phyloP scores from a whole-genome alignment of 805 yeast genomes.

The Saturnispora silvae region DNA sequence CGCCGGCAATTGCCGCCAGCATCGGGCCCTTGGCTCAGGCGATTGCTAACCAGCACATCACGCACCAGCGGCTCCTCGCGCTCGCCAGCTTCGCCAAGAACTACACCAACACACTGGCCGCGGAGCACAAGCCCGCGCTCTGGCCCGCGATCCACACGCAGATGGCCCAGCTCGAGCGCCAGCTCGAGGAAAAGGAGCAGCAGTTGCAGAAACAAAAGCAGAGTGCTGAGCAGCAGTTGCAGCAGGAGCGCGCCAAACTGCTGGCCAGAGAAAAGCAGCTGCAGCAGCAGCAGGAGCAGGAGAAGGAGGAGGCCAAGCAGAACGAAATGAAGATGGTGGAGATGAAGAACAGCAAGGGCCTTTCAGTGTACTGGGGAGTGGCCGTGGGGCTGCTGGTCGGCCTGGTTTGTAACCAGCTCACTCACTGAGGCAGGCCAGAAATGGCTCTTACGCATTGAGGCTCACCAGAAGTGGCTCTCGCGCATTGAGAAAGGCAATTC shows the following conservation, averaged over 20 bases:
- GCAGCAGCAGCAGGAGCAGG: neutral
- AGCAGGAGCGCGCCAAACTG: neutral
- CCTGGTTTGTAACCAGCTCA: no score
- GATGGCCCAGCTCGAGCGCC: neutral
- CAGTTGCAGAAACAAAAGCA: neutral
- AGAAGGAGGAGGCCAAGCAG: neutral
- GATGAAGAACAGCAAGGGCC: no score
- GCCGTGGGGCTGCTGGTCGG: no score
- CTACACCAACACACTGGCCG: slow-evolving; percentile 27
- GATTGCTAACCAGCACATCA: slow-evolving; percentile 47
- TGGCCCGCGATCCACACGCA: neutral
- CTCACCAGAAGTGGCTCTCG: no score
- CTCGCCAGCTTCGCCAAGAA: slow-evolving; percentile 43
- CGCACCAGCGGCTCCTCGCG: slow-evolving; percentile 43
- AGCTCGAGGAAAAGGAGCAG: neutral
- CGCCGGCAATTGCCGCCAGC: slow-evolving; percentile 22
- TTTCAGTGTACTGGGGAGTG: no score
- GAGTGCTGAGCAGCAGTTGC: neutral
- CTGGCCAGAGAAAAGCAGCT: neutral
- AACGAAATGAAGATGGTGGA: neutral
- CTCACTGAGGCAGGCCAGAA: no score
- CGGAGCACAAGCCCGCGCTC: neutral
- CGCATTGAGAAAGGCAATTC: no score
- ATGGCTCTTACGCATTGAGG: no score
- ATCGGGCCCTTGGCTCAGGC: slow-evolving; percentile 45